phyloP scores from a whole-genome alignment of 345 rosid genomes.

The Noccaea bulbosa region DNA sequence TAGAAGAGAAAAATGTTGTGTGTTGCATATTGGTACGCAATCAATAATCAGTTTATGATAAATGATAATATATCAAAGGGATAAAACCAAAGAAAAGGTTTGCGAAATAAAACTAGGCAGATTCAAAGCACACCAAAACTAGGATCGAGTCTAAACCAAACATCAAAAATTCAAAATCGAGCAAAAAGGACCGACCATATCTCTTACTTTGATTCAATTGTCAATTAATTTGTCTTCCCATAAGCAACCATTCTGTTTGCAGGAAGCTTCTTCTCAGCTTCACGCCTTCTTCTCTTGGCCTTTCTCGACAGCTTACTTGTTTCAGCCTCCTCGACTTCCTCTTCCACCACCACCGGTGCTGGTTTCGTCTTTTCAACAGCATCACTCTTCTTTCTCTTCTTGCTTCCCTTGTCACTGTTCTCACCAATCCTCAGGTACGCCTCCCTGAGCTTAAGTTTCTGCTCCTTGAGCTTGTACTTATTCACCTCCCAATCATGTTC shows the following conservation, averaged over 20 bases:
- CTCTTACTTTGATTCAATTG: conserved; percentile 19
- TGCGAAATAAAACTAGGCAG: not conserved
- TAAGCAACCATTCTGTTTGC: conserved; percentile 67
- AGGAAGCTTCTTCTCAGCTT: conserved; percentile 58
- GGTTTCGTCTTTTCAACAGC: conserved; percentile 20
- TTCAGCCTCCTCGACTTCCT: conserved; percentile 44
- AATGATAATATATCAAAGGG: conserved; percentile 3
- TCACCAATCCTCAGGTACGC: conserved; percentile 38
- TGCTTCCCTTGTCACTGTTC: conserved; percentile 49
- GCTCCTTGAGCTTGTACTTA: conserved; percentile 50
- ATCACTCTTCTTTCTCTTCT: conserved; percentile 46
- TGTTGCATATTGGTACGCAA: not conserved
- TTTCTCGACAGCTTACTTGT: conserved; percentile 59
- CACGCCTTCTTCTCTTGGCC: conserved; percentile 66
- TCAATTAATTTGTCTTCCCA: conserved; percentile 50
- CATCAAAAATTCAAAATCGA: conserved; percentile 5
- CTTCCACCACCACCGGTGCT: conserved; percentile 36
- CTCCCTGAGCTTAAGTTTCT: conserved; percentile 58
- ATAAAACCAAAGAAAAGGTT: not conserved
- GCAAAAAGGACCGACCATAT: not conserved
- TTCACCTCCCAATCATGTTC: conserved; percentile 87
- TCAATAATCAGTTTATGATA: not conserved
- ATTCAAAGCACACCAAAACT: not conserved
- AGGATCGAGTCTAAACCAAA: not conserved
- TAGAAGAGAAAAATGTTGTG: not conserved